These are phyloP conservation scores for Nannizzia gypsea DNA, from an alignment of 2,329 filamentous ascomycete genomes.

Conservation along the genomic window DNA sequence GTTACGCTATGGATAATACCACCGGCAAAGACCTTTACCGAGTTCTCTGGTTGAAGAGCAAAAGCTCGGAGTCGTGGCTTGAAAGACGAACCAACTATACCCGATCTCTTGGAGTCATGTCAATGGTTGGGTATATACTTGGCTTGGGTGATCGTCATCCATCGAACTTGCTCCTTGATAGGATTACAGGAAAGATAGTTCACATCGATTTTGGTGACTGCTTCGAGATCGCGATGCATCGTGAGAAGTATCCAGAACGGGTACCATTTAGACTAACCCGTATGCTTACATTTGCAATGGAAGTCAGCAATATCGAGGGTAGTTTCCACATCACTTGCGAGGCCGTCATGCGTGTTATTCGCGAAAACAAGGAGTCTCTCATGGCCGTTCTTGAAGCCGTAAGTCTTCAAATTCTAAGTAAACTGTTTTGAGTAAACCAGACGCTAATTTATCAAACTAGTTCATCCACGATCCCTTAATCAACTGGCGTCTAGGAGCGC, in stretches of 20 bases:
- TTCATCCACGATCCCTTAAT: slow-evolving; percentile 99
- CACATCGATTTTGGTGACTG: slow-evolving; percentile 99
- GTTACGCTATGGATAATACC: slow-evolving; percentile 97
- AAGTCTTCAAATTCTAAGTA: slow-evolving; percentile 36
- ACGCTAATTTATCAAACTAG: slow-evolving; percentile 33
- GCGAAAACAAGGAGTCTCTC: slow-evolving; percentile 94
- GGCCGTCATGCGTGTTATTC: slow-evolving; percentile 91
- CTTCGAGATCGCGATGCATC: slow-evolving; percentile 98
- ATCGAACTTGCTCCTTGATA: slow-evolving; percentile 94
- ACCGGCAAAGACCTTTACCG: slow-evolving; percentile 97
- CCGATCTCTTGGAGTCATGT: slow-evolving; percentile 94
- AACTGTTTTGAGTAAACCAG: background rate
- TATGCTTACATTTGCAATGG: slow-evolving; percentile 99
- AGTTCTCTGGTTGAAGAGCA: slow-evolving; percentile 96
- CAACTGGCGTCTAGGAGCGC: slow-evolving; percentile 73
- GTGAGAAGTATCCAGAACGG: slow-evolving; percentile 95
- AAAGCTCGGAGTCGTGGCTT: slow-evolving; percentile 95
- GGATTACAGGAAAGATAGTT: slow-evolving; percentile 89
- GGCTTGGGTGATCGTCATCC: slow-evolving; percentile 94
- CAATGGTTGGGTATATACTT: slow-evolving; percentile 99
- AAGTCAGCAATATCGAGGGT: slow-evolving; percentile 98
- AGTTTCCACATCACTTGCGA: slow-evolving; percentile 97
- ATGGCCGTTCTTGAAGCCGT: slow-evolving; percentile 97
- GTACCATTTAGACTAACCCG: slow-evolving; percentile 95
- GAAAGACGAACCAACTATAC: slow-evolving; percentile 98